A percentile compares a stretch with the other conserved stretches of the same genome.
These are phyloP conservation scores for Fomitiporia mediterranea DNA, from an alignment of 1,284 basidiomycete species.

Conservation along the genomic window DNA sequence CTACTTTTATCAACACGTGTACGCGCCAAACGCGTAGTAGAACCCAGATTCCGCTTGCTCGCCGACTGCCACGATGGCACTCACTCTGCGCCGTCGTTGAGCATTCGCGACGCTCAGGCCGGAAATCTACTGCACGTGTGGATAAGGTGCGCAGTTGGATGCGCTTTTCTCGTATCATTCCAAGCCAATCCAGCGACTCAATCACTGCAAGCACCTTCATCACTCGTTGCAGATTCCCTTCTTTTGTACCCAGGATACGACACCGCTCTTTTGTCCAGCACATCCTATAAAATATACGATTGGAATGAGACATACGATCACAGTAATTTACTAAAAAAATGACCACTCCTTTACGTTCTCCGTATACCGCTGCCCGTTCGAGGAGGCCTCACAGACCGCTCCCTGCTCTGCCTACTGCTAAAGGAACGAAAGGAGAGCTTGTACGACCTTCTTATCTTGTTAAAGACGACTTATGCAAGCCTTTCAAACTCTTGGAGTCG, in stretches of 20 bases:
- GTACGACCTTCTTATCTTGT: conserved; percentile 4
- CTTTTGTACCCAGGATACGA: background rate
- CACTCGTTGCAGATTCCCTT: background rate
- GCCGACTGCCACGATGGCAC: conserved; percentile 8
- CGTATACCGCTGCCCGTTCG: conserved; percentile 7
- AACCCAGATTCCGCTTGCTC: too few species aligned
- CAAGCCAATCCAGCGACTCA: background rate
- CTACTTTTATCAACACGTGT: background rate
- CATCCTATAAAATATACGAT: conserved; percentile 15
- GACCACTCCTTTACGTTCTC: conserved; percentile 18
- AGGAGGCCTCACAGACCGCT: conserved; percentile 15
- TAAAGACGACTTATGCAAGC: conserved; percentile 10
- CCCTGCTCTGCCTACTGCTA: conserved; percentile 8
- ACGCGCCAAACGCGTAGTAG: background rate
- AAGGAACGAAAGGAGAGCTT: background rate
- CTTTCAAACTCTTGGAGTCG: conserved; percentile 16
- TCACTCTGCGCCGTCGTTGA: conserved; percentile 2
- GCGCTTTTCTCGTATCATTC: background rate
- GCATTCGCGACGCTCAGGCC: background rate
- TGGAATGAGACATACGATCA: conserved; percentile 13
- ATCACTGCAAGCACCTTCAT: background rate
- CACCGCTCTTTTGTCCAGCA: conserved; percentile 19
- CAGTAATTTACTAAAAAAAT: conserved; percentile 4
- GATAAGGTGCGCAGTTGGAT: background rate
- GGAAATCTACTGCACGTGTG: background rate